Base-by-base conservation (phyloP, 805 yeast species). In the Suhomyces pyralidae region DNA sequence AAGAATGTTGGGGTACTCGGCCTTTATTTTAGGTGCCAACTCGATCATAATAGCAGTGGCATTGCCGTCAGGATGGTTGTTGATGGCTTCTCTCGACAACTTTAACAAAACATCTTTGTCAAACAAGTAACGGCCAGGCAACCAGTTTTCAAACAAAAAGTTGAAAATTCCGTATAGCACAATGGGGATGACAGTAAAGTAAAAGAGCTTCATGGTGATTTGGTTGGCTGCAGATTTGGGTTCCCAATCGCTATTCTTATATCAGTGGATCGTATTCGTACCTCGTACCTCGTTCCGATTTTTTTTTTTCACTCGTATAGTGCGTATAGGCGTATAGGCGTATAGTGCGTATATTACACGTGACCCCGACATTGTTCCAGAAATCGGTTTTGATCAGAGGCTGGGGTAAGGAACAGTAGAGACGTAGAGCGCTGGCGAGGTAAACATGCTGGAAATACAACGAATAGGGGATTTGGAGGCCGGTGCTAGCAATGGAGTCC, bases 91-190 rank as follows among this genome's bases (percentile, higher is more conserved):
- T 58, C 80, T 74, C 49, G 84, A 83, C 49, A 93, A 67, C 49
- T 67, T 64, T 63, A 84, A 86, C 55, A 93, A 69, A 5, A 76
- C 80, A 5, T 69, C 73, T 45, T 81, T 80, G 66, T 93, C 94
- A 65, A 93, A 93, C 44, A 84, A 76, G 70, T 81, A 93, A 62
- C 79, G 74, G 14, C 63, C 61, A 32, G 96, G 96, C 51, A 92
- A 79, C 88, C 90, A 86, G 20, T 82, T 76, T 61, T 73, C 65
- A 69, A 74, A 83, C 32, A 81, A 62, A 48, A 59, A 62, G 64
- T 80, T 68, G 51, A 78, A 63, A 8, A 71, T 58, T 32, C 64
- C 64, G 58, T 61, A 76, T 9, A 70, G 32, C n/a, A 58, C 59
- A 43, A 65, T 47, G 5, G 68, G 65, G 12, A 66, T 47, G 8